phyloP scores from a whole-genome alignment of 2,329 filamentous ascomycete genomes.

The Colletotrichum costaricense region DNA sequence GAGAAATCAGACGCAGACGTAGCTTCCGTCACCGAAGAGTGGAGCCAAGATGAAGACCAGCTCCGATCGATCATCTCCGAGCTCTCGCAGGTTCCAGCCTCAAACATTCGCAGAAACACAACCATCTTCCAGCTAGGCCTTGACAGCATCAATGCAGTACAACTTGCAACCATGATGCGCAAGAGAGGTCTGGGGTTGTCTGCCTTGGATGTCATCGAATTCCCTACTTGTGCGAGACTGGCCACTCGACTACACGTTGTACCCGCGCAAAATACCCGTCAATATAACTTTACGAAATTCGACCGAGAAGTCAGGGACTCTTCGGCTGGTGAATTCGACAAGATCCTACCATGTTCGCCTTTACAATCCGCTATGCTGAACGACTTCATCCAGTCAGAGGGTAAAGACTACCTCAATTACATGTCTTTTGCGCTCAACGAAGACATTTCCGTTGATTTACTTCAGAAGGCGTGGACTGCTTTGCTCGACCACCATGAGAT shows the following conservation, averaged over 20 bases:
- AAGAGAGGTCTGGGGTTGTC: slow-evolving; percentile 67
- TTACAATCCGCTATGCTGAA: slow-evolving; percentile 84
- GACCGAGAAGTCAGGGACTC: slow-evolving; percentile 41
- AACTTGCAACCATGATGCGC: slow-evolving; percentile 77
- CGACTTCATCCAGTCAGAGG: slow-evolving; percentile 75
- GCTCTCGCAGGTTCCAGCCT: slow-evolving; percentile 1
- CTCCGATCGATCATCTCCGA: slow-evolving; percentile 21
- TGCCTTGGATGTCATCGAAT: slow-evolving; percentile 80
- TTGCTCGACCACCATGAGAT: slow-evolving; percentile 72
- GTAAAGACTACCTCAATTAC: slow-evolving; percentile 81
- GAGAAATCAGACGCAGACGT: neutral
- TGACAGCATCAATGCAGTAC: slow-evolving; percentile 89
- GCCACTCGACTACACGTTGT: slow-evolving; percentile 38
- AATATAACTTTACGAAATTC: slow-evolving; percentile 56
- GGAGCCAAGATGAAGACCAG: slow-evolving; percentile 37
- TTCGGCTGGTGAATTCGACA: slow-evolving; percentile 56
- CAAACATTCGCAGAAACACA: slow-evolving; percentile 65
- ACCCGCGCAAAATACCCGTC: neutral
- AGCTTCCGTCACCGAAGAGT: neutral
- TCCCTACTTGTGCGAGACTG: slow-evolving; percentile 57
- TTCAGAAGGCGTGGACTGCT: slow-evolving; percentile 70
- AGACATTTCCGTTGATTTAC: slow-evolving; percentile 46
- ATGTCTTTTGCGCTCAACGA: slow-evolving; percentile 64
- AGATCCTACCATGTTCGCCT: slow-evolving; percentile 80
- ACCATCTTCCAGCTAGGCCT: slow-evolving; percentile 91